Conservation (phyloP, 805 yeast genomes). For the Clavispora fructus region DNA sequence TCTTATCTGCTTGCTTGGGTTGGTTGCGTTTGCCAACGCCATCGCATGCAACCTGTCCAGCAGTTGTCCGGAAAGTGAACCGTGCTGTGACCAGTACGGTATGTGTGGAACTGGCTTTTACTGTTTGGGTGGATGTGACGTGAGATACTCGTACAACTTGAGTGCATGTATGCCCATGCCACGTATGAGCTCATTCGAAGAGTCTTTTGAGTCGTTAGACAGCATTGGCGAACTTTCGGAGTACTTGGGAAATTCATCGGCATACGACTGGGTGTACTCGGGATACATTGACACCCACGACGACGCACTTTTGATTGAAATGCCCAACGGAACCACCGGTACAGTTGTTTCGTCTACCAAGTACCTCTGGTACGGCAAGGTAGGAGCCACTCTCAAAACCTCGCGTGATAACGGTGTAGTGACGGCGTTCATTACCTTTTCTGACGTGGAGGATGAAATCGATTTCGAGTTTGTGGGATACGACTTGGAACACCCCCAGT, state of each 20-base stretch:
- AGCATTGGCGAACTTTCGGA: conserved; percentile 21
- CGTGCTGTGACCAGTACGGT: conserved; percentile 85
- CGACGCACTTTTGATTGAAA: conserved; percentile 57
- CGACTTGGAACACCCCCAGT: conserved; percentile 59
- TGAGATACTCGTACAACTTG: conserved; percentile 57
- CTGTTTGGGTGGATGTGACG: conserved; percentile 88
- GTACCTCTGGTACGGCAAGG: conserved; percentile 85
- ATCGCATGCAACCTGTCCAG: conserved; percentile 46
- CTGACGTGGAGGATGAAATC: conserved; percentile 85
- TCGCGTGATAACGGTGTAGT: conserved; percentile 78
- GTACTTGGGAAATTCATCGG: conserved; percentile 68
- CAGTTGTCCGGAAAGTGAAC: conserved; percentile 70
- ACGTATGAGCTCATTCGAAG: conserved; percentile 48
- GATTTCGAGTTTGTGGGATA: conserved; percentile 86
- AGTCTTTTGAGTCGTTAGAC: conserved; percentile 34
- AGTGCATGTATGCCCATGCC: conserved; percentile 87
- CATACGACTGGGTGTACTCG: conserved; percentile 63
- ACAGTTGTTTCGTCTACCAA: conserved; percentile 75
- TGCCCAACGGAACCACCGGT: conserved; percentile 74
- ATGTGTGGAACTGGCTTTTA: conserved; percentile 69
- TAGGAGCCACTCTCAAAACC: conserved; percentile 62
- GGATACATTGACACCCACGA: conserved; percentile 50
- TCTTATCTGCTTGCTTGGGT: background rate
- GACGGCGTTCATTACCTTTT: conserved; percentile 73
- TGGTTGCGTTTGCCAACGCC: background rate